These are phyloP conservation scores for Agrocybe praecox DNA, from an alignment of 768 basidiomycete genomes.

Conservation along the genomic window DNA sequence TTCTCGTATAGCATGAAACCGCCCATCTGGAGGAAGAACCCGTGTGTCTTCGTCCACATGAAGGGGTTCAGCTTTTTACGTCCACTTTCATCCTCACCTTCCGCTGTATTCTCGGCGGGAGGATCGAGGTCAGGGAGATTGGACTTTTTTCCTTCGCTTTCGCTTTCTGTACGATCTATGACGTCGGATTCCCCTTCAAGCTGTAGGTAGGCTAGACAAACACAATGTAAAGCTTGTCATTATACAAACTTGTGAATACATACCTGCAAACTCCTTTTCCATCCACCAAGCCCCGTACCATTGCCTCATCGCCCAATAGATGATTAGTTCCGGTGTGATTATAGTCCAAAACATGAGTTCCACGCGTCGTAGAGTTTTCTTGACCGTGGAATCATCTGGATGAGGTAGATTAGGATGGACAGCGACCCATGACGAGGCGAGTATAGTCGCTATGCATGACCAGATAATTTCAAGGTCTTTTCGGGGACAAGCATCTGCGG, in stretches of 20 bases:
- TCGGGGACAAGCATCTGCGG: neutral
- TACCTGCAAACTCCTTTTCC: neutral
- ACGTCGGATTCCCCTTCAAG: no score
- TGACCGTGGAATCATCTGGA: neutral
- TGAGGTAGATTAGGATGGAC: neutral
- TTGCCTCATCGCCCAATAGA: neutral
- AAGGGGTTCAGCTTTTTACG: no score
- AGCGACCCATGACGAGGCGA: neutral
- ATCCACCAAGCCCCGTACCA: neutral
- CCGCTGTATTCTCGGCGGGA: no score
- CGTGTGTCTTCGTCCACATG: neutral
- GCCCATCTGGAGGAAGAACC: slow-evolving; percentile 1
- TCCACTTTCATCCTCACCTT: no score
- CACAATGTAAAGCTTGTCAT: no score
- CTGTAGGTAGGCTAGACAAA: no score
- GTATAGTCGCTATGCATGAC: neutral
- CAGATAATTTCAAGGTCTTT: neutral
- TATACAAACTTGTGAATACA: no score
- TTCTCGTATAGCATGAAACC: neutral
- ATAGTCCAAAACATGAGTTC: neutral
- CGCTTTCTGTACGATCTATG: no score
- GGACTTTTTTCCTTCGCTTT: no score
- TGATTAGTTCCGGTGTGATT: neutral
- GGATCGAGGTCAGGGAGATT: no score
- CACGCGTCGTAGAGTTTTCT: neutral